Evolutionary conservation across 805 yeast species (phyloP).

Genomic region (Saturnispora quitensis): DNA sequence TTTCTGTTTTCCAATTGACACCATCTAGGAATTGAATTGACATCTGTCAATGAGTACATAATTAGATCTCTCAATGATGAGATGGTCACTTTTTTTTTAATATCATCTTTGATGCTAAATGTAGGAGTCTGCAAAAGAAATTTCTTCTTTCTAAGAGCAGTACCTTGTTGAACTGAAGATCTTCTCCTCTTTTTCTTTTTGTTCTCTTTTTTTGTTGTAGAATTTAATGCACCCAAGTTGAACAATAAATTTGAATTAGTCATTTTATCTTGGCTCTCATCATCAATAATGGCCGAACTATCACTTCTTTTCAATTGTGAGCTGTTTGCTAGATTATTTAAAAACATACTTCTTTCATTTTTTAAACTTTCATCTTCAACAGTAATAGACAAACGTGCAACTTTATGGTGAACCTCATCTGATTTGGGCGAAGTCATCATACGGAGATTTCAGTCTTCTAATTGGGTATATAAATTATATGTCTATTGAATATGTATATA

Average conservation of each 20-base stretch:
- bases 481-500: not conserved
- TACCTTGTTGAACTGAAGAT: constrained; percentile 28
- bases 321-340: constrained; percentile 6
- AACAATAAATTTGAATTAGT: constrained; percentile 6
- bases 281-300: not conserved
- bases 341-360: constrained; percentile 14
- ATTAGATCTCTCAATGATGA: constrained; percentile 40
- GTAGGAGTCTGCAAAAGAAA: constrained; percentile 19
- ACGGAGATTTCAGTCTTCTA: not conserved
- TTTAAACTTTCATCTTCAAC: constrained; percentile 12
- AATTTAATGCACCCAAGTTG: constrained; percentile 4
- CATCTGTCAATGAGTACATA: constrained; percentile 33
- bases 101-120: constrained; percentile 8
- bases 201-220: constrained; percentile 15
- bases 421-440: constrained; percentile 2
- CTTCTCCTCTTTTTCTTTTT: constrained; percentile 29
- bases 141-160: constrained; percentile 26
- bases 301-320: not conserved
- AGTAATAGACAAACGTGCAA: constrained; percentile 25
- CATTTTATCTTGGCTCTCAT: constrained; percentile 21
- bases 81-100: constrained; percentile 24
- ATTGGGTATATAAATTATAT: not conserved
- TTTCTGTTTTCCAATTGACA: constrained; percentile 38
- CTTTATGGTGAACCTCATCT: constrained; percentile 17
- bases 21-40: constrained; percentile 39